Conservation (phyloP, 129 eudicot genomes). For the Smallanthus sonchifolius region DNA sequence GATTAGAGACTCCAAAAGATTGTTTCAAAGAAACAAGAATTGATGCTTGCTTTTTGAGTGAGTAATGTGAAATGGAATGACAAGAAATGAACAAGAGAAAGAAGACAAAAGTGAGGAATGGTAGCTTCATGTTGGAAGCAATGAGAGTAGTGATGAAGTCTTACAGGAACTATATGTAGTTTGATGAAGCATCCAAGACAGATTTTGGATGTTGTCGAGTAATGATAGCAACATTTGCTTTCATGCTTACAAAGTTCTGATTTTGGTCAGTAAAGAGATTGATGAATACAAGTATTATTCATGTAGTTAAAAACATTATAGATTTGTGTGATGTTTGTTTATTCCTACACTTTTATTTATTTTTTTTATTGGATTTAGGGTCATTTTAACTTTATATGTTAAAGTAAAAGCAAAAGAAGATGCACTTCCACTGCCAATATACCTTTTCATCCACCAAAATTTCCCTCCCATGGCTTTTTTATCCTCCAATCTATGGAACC, state of each 20-base stretch:
- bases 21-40: constrained; percentile 43
- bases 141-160: constrained; percentile 10
- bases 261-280: constrained; percentile 15
- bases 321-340: constrained; percentile 11
- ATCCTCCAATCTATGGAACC: constrained; percentile 11
- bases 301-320: not conserved
- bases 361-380: constrained; percentile 36
- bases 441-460: constrained; percentile 24
- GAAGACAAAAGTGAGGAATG: constrained; percentile 31
- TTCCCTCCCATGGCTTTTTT: constrained; percentile 7
- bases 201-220: constrained; percentile 25
- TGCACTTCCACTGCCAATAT: constrained; percentile 36
- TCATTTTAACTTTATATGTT: constrained; percentile 61
- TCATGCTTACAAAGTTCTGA: constrained; percentile 29
- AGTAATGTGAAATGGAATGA: constrained; percentile 19
- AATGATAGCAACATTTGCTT: constrained; percentile 30
- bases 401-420: constrained; percentile 75
- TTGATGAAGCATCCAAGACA: constrained; percentile 19
- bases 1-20: constrained; percentile 31
- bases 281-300: not conserved
- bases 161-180: constrained; percentile 27
- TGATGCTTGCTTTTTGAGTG: constrained; percentile 46
- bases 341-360: constrained; percentile 5
- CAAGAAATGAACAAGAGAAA: constrained; percentile 28
- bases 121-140: constrained; percentile 24